Conservation (phyloP, 306 rosid species). For the Luffa acutangula region DNA sequence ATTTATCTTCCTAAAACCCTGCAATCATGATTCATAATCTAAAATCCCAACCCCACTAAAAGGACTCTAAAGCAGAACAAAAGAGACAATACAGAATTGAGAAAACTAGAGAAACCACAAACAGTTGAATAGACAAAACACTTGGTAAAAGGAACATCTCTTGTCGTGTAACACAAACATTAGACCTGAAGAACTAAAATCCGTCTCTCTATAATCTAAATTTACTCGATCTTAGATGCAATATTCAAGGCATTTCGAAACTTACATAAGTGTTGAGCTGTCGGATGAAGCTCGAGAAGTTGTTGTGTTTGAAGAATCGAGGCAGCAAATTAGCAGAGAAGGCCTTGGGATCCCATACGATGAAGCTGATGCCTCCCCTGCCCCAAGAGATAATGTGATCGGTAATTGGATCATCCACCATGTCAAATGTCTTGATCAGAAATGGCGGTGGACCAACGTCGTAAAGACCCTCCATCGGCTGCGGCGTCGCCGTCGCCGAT, state of each 20-base stretch:
- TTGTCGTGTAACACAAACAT: background rate
- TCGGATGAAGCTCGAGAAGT: conserved; percentile 4
- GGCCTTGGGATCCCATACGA: conserved; percentile 1
- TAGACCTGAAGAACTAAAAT: background rate
- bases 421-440: conserved; percentile 2
- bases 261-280: conserved; percentile 8
- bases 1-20: conserved; percentile 12
- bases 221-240: background rate
- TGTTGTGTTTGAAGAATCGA: conserved; percentile 7
- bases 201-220: background rate
- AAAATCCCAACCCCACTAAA: background rate
- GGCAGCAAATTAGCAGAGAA: conserved; percentile 5
- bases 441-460: conserved; percentile 1
- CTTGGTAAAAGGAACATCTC: background rate
- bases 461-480: conserved; percentile 1
- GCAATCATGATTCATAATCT: background rate
- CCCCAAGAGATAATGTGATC: conserved; percentile 5
- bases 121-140: background rate
- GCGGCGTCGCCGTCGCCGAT: background rate
- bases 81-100: background rate
- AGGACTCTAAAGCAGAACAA: background rate
- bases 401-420: conserved; percentile 1
- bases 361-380: conserved; percentile 1
- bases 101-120: background rate
- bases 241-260: background rate